A percentile compares a stretch with the other conserved stretches of the same genome.
These are phyloP conservation scores for Saussurea involucrata DNA, from an alignment of 129 eudicot genomes.

Conservation along the genomic window DNA sequence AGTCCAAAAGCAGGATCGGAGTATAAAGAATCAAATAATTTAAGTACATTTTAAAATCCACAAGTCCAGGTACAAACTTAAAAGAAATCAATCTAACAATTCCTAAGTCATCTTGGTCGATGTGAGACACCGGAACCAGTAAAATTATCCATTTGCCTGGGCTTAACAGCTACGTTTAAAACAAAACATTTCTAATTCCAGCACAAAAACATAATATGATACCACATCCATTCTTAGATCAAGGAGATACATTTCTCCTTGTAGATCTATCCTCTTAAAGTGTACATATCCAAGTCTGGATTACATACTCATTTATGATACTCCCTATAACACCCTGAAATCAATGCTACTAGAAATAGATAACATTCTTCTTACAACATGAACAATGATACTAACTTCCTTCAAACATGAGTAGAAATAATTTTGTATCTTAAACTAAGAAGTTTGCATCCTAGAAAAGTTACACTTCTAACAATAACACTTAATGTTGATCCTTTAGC, in stretches of 20 bases:
- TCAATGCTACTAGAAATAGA: too few relatives aligned
- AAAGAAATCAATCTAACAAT: neutral
- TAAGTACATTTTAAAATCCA: too few relatives aligned
- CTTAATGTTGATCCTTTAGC: too few relatives aligned
- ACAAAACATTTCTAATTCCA: neutral
- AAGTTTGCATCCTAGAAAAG: too few relatives aligned
- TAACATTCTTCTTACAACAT: too few relatives aligned
- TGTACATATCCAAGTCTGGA: too few relatives aligned
- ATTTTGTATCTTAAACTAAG: too few relatives aligned
- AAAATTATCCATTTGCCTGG: neutral
- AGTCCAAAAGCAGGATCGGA: neutral
- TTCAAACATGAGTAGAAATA: too few relatives aligned
- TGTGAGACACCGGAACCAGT: neutral
- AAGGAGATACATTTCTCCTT: neutral
- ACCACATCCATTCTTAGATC: neutral
- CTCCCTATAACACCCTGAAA: neutral
- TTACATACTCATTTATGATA: neutral
- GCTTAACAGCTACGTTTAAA: neutral
- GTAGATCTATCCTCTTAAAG: neutral
- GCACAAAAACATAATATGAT: slow-evolving; percentile 3
- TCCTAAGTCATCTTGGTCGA: slow-evolving; percentile 2
- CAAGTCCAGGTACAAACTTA: too few relatives aligned
- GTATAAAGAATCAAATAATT: neutral
- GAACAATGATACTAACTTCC: too few relatives aligned
- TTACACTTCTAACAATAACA: too few relatives aligned